Percentiles rank a stretch among this genome's conserved stretches.
Conservation (phyloP, 1,284 basidiomycete genomes). For the Moniliophthora roreri region DNA sequence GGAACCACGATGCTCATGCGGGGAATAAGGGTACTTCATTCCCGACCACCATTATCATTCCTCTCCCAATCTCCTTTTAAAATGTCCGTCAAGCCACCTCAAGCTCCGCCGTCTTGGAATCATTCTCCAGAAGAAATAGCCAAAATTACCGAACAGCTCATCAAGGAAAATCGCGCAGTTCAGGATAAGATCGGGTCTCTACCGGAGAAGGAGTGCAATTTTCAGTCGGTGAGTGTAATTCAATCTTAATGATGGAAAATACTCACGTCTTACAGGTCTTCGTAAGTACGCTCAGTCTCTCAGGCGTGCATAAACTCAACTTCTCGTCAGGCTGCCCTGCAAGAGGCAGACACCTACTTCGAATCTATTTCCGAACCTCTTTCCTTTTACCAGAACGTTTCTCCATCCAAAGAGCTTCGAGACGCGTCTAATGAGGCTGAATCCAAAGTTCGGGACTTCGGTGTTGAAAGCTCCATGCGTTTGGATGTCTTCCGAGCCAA, state of each 20-base stretch:
- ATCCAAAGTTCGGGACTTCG: conserved; percentile 63
- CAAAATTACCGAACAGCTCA: conserved; percentile 56
- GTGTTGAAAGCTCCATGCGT: conserved; percentile 73
- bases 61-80: conserved; percentile 4
- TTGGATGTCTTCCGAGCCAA: conserved; percentile 76
- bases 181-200: conserved; percentile 68
- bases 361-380: conserved; percentile 58
- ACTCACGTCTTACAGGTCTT: conserved; percentile 50
- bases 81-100: conserved; percentile 56
- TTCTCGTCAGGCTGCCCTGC: conserved; percentile 49
- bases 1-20: conserved; percentile 24
- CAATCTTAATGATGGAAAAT: not conserved
- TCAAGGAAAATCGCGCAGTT: conserved; percentile 53
- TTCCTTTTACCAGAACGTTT: conserved; percentile 79
- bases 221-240: conserved; percentile 48
- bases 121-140: conserved; percentile 65
- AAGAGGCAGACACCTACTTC: conserved; percentile 55
- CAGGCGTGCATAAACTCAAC: conserved; percentile 16
- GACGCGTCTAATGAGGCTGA: conserved; percentile 76
- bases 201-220: conserved; percentile 53
- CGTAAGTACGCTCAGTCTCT: conserved; percentile 37
- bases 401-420: conserved; percentile 65
- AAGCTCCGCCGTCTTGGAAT: conserved; percentile 66
- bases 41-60: conserved; percentile 13
- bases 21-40: conserved; percentile 12